These are phyloP conservation scores for Fusarium gaditjirri DNA, from an alignment of 2,329 filamentous ascomycete species.

Conservation along the genomic window DNA sequence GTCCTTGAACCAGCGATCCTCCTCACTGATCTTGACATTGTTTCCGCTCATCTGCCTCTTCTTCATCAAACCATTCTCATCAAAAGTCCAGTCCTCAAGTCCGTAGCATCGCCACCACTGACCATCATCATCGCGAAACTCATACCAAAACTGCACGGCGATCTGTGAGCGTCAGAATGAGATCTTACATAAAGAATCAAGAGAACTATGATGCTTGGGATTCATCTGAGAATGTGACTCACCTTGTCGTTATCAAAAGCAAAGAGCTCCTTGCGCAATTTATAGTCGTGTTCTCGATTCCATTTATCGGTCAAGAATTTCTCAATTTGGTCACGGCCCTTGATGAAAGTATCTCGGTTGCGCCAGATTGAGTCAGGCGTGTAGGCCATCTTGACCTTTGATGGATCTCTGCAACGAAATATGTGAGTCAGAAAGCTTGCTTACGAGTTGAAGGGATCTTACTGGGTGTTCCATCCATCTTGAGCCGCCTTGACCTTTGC, in stretches of 20 bases:
- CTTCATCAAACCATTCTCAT: conserved; percentile 74
- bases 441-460: conserved; percentile 27
- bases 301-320: conserved; percentile 79
- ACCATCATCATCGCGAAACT: conserved; percentile 75
- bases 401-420: conserved; percentile 64
- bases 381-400: conserved; percentile 75
- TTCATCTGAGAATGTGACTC: neutral
- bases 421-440: neutral
- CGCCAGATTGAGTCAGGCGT: conserved; percentile 83
- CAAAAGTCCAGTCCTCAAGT: conserved; percentile 83
- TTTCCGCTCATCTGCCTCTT: conserved; percentile 83
- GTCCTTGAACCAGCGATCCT: conserved; percentile 75
- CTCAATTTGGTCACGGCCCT: conserved; percentile 74
- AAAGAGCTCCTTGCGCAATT: conserved; percentile 85
- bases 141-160: conserved; percentile 92
- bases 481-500: conserved; percentile 87
- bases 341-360: conserved; percentile 77
- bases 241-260: conserved; percentile 75
- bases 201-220: rapidly evolving
- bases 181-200: rapidly evolving
- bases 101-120: conserved; percentile 92
- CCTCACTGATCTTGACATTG: conserved; percentile 70
- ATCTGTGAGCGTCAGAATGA: conserved; percentile 58
- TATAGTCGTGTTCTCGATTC: conserved; percentile 76
- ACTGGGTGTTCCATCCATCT: conserved; percentile 84